Evolutionary conservation across 768 basidiomycete species (phyloP), one percentile per base, ranked within the genome.

Genomic region (Tricholoma furcatifolium): DNA sequence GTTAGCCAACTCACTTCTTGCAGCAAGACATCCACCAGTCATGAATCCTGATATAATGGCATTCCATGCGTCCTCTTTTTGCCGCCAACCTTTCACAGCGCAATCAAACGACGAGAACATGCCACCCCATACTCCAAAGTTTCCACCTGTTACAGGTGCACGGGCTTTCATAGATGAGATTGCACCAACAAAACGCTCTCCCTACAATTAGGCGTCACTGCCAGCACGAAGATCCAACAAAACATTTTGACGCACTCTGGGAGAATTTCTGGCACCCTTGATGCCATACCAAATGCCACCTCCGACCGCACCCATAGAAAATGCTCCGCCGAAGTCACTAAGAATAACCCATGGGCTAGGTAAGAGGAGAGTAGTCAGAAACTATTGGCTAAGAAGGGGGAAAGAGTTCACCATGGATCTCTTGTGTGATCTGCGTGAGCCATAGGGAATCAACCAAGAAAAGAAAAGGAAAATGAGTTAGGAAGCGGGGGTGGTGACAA

Each of bases 21-120:
- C 82, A 53, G 96, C 97, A 49, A 98, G 73, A 69, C 91, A 95
- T 50, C 97, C 97, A 71, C 97, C 97, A 9, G 97, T 98, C 85
- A 97, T 82, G 75, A 99, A 99, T 41, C 97, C 97, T 21, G 94
- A 93, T 47, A 97, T 88, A 63, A 99, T 98, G 38, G 94, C 94
- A 66, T 99, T 99, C 94, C 94, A 99, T 47, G 96, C 91, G 69
- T 97, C 95, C 72, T 97, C 94, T 68, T 98, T 97, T 75, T 97
- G 93, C 68, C 94, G 80, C 77, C 84, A 92, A 12, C 93, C 92
- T 73, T 99, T 98, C 61, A 99, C 89, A 1, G 94, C 94, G 70
- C 97, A 99, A 70, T 98, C 97, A 62, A 97, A 99, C 31, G 93
- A 91, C 41, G 94, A 98, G 70, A 99, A 99, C 85, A 99, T 89